Base-by-base conservation (phyloP, 2,329 filamentous ascomycete species). In the Pseudopyrenochaeta lycopersici region DNA sequence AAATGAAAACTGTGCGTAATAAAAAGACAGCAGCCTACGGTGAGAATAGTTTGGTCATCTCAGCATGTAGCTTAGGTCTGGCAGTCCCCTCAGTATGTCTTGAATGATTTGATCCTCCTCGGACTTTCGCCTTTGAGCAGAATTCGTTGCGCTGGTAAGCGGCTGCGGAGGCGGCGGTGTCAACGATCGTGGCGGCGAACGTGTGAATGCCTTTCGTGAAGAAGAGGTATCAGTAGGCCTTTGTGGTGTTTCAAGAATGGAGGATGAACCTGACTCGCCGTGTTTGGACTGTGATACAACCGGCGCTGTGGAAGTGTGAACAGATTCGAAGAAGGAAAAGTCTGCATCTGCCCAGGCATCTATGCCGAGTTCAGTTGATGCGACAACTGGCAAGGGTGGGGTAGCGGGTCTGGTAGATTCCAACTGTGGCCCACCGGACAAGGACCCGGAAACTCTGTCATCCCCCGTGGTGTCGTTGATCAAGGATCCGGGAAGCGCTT, bases 11-110 rank as follows among this genome's bases (percentile, higher is more conserved):
- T 20, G 17, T 38, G 6, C 14, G 12, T 11, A 4, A 21, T 9
- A 36, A 21, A 20, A 17, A 21, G 14, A 39, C 3, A 20, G 14
- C 39, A 41, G 7, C 12, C 17, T 14, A 46, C 29, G 14, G 11
- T 36, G 20, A 12, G 27, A 14, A 27, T 32, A 7, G 46, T 18
- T 38, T 4, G 12, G 35, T 38, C 32, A 47, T 27, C 38, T 35
- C 29, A 76, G 46, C 73, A 76, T 75, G 36, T 75, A 75, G 9
- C 63, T 50, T 50, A 75, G 56, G 50, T 75, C 60, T 1, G 73
- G 72, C 33, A 76, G 48, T 1, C 62, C 68, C 0, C 18, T 44
- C 21, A 76, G 23, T 33, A 76, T 72, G 0, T 47, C 44, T 27
- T 45, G 49, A 3, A 75, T 62, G 1, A 67, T 47, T 7, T 64